Percentiles rank a stretch among this genome's conserved stretches.
Conservation (phyloP, 805 yeast genomes). For the Candida tammaniensis region DNA sequence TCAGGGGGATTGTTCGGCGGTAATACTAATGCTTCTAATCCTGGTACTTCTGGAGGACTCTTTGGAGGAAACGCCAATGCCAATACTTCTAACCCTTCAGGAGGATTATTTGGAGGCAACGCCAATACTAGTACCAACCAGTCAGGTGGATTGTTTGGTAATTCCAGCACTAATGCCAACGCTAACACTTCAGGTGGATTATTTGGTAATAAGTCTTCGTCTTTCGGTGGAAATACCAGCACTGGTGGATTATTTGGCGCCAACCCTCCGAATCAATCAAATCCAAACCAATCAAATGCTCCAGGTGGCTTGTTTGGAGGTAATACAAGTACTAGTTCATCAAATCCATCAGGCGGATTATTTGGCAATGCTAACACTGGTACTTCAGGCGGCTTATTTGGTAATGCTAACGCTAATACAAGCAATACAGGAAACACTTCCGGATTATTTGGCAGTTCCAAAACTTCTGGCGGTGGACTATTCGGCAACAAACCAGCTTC, state of each 20-base stretch:
- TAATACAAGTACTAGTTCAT: neutral
- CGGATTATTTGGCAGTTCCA: constrained; percentile 19
- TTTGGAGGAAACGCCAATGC: constrained; percentile 14
- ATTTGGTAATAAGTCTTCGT: constrained; percentile 15
- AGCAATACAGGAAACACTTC: constrained; percentile 9
- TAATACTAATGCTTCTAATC: constrained; percentile 6
- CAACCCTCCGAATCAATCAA: too few species aligned
- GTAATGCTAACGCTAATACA: constrained; percentile 10
- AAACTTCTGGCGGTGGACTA: constrained; percentile 12
- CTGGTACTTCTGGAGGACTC: constrained; percentile 8
- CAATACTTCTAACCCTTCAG: constrained; percentile 9
- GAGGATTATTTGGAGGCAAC: constrained; percentile 19
- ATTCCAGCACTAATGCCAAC: constrained; percentile 1
- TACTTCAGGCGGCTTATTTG: constrained; percentile 17
- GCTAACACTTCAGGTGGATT: constrained; percentile 25
- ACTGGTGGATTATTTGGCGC: constrained; percentile 11
- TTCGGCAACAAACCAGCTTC: constrained; percentile 9
- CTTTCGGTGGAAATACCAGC: constrained; percentile 2
- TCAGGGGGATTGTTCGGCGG: constrained; percentile 28
- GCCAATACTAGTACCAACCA: constrained; percentile 12
- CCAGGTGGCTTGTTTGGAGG: constrained; percentile 25
- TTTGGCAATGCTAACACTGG: constrained; percentile 16
- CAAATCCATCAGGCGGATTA: constrained; percentile 10
- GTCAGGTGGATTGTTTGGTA: constrained; percentile 24
- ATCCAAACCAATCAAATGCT: too few species aligned